phyloP scores from a whole-genome alignment of 1,284 basidiomycete genomes.

The Rhodotorula sp. region DNA sequence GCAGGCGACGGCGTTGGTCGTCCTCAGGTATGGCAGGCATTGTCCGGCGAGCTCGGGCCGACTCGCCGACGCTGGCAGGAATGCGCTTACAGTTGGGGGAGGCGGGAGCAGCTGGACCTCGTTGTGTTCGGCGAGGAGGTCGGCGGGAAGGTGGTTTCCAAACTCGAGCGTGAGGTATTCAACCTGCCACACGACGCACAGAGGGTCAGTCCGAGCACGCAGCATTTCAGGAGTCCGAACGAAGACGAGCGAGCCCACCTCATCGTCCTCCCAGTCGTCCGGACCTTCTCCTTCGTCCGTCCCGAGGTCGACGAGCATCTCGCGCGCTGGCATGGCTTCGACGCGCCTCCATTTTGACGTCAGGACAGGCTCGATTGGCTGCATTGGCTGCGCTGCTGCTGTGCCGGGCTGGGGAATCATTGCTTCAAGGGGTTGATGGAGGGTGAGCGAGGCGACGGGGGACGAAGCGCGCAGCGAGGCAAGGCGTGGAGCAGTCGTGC shows the following conservation, averaged over 20 bases:
- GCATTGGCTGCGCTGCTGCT: too few relatives aligned
- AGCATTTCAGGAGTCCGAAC: too few relatives aligned
- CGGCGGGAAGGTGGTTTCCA: slow-evolving; percentile 4
- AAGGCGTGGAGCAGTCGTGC: neutral
- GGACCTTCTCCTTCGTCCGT: neutral
- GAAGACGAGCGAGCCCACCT: slow-evolving; percentile 6
- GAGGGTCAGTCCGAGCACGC: neutral
- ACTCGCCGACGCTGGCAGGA: too few relatives aligned
- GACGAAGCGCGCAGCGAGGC: neutral
- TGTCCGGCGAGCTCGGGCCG: too few relatives aligned
- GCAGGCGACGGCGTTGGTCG: too few relatives aligned
- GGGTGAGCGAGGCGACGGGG: neutral
- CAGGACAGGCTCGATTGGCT: neutral
- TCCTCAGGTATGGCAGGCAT: too few relatives aligned
- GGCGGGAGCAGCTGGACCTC: slow-evolving; percentile 31
- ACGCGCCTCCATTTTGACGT: slow-evolving; percentile 3
- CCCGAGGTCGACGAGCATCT: neutral
- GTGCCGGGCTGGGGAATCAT: neutral
- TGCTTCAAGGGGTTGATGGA: neutral
- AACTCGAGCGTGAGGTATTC: slow-evolving; percentile 37
- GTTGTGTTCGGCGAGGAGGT: neutral
- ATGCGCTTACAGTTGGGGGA: too few relatives aligned
- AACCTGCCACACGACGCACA: slow-evolving; percentile 7
- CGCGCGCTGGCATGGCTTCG: slow-evolving; percentile 3
- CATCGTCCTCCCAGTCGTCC: slow-evolving; percentile 35